These are phyloP conservation scores for Metschnikowia lochheadii DNA, from an alignment of 805 yeast genomes.

Conservation along the genomic window DNA sequence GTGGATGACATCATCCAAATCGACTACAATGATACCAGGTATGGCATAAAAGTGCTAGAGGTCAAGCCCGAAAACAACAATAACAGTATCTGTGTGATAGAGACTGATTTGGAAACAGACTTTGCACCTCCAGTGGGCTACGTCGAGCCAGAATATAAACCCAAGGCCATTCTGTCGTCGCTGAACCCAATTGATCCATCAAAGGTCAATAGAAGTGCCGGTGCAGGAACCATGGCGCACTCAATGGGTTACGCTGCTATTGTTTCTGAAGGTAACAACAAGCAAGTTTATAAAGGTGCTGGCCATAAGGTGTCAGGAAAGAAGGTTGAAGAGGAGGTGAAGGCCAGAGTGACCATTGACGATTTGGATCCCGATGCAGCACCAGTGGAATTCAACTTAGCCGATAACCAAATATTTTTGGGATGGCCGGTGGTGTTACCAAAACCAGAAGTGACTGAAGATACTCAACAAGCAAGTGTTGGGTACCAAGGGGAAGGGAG, in stretches of 20 bases:
- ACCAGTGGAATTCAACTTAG: slow-evolving; percentile 69
- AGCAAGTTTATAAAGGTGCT: slow-evolving; percentile 46
- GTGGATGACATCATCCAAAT: slow-evolving; percentile 82
- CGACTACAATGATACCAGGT: slow-evolving; percentile 73
- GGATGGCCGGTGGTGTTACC: slow-evolving; percentile 77
- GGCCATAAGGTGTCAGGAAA: slow-evolving; percentile 75
- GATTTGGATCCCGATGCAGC: slow-evolving; percentile 53
- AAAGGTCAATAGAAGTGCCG: slow-evolving; percentile 35
- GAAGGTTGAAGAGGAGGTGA: slow-evolving; percentile 17
- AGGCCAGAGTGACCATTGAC: slow-evolving; percentile 32
- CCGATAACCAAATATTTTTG: slow-evolving; percentile 85
- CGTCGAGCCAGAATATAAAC: slow-evolving; percentile 76
- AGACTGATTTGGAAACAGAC: slow-evolving; percentile 94
- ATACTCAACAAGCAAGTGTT: slow-evolving; percentile 18
- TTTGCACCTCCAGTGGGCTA: slow-evolving; percentile 99
- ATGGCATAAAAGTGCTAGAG: slow-evolving; percentile 79
- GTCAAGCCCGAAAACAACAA: slow-evolving; percentile 68
- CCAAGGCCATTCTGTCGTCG: slow-evolving; percentile 36
- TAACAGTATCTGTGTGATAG: slow-evolving; percentile 86
- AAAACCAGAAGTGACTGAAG: slow-evolving; percentile 26
- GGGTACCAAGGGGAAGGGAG: slow-evolving; percentile 69
- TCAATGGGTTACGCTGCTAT: slow-evolving; percentile 62
- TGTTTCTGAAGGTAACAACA: slow-evolving; percentile 35
- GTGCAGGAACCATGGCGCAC: slow-evolving; percentile 73
- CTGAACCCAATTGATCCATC: slow-evolving; percentile 31